These are phyloP conservation scores for Macroventuria anomochaeta DNA, from an alignment of 2,329 filamentous ascomycete genomes.

Conservation along the genomic window DNA sequence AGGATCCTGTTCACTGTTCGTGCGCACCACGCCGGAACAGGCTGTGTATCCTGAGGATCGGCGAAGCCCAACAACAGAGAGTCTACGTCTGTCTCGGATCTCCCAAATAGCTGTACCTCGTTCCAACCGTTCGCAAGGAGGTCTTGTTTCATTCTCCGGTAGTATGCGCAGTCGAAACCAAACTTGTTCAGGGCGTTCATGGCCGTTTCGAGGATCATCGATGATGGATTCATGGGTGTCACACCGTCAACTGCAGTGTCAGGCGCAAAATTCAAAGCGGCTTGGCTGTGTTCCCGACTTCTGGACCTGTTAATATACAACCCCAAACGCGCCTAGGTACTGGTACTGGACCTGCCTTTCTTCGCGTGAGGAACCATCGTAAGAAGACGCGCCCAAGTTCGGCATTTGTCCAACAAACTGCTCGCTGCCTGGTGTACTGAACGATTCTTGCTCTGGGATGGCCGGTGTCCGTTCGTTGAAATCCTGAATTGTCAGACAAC, in stretches of 20 bases:
- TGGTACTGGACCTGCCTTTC: constrained; percentile 35
- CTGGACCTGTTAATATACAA: constrained; percentile 26
- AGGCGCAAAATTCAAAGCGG: constrained; percentile 34
- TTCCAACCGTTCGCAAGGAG: constrained; percentile 43
- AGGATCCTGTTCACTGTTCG: constrained; percentile 42
- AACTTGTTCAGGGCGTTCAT: constrained; percentile 38
- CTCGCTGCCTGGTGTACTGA: constrained; percentile 38
- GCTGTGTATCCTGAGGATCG: constrained; percentile 43
- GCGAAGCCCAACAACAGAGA: constrained; percentile 43
- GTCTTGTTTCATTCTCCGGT: constrained; percentile 41
- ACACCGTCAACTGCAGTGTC: constrained; percentile 29
- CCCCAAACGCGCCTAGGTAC: constrained; percentile 4
- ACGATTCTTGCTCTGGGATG: constrained; percentile 34
- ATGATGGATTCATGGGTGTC: constrained; percentile 27
- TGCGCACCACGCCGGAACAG: constrained; percentile 44
- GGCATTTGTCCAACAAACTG: constrained; percentile 29
- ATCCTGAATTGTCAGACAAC: constrained; percentile 32
- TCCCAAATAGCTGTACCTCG: constrained; percentile 42
- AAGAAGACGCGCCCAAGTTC: constrained; percentile 39
- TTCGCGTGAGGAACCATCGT: constrained; percentile 43
- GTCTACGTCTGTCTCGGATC: constrained; percentile 45
- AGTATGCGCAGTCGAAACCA: constrained; percentile 45
- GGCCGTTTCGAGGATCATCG: constrained; percentile 26
- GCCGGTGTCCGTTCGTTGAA: constrained; percentile 28
- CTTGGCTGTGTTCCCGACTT: constrained; percentile 44